Conservation (phyloP, 345 rosid genomes). For the Eucalyptus cloeziana region DNA sequence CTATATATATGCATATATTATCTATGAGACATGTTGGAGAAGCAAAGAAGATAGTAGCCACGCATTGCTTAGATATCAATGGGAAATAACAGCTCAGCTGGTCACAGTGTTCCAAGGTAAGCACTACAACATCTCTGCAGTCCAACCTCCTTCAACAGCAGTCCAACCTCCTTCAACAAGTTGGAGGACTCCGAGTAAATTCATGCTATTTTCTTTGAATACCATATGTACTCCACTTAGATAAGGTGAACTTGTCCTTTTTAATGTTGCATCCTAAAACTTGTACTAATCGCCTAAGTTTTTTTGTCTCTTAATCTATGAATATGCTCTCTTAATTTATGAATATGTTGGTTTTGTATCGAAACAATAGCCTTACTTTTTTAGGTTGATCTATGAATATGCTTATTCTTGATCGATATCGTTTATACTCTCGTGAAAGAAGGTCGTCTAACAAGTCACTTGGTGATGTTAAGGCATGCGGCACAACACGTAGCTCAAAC, state of each 20-base stretch:
- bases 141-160: not conserved
- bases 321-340: too few relatives aligned
- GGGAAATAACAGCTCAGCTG: not conserved
- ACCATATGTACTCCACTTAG: not conserved
- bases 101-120: not conserved
- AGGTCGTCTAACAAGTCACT: not conserved
- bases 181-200: not conserved
- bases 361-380: not conserved
- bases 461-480: not conserved
- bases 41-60: not conserved
- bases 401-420: not conserved
- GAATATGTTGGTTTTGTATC: fast-evolving
- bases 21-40: too few relatives aligned
- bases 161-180: too few relatives aligned
- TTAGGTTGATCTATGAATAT: too few relatives aligned
- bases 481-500: not conserved
- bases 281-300: not conserved
- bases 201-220: too few relatives aligned
- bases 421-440: not conserved
- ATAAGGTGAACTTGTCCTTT: not conserved
- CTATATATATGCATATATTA: too few relatives aligned
- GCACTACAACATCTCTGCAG: not conserved
- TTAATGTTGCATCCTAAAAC: not conserved
- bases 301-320: too few relatives aligned
- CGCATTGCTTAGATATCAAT: not conserved